Conservation (phyloP, 2,329 filamentous ascomycete species). For the Colletotrichum tropicale region DNA sequence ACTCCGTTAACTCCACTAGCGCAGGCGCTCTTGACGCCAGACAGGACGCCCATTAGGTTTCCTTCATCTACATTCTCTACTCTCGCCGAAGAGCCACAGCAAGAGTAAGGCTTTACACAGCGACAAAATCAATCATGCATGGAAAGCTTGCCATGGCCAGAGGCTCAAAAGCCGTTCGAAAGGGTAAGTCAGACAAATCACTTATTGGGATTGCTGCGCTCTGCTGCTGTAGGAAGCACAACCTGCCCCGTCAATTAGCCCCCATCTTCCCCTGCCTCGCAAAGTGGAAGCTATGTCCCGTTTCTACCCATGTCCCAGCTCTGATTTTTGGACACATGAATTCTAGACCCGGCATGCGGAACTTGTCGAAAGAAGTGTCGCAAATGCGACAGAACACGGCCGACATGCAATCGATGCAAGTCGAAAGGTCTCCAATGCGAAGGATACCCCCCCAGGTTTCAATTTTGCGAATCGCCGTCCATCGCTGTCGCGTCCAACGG, state of each 20-base stretch:
- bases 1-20: not conserved
- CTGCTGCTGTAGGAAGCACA: too few species aligned
- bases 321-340: not conserved
- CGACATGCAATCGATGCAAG: slow-evolving; percentile 30
- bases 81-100: not conserved
- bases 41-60: not conserved
- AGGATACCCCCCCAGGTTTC: slow-evolving; percentile 32
- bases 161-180: slow-evolving; percentile 8
- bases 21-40: not conserved
- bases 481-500: slow-evolving; percentile 14
- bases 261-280: not conserved
- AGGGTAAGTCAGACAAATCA: not conserved
- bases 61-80: not conserved
- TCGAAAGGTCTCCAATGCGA: slow-evolving; percentile 32
- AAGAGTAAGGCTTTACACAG: not conserved
- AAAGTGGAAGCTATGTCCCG: not conserved
- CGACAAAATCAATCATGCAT: not conserved
- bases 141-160: not conserved
- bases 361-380: slow-evolving; percentile 35
- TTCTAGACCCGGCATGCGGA: slow-evolving; percentile 31
- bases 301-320: not conserved
- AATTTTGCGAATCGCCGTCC: slow-evolving; percentile 27
- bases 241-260: not conserved
- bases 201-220: not conserved
- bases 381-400: slow-evolving; percentile 33